Evolutionary conservation across 805 yeast genomes (phyloP), one percentile per base, ranked within the genome.

Genomic region (Lipomyces orientalis): DNA sequence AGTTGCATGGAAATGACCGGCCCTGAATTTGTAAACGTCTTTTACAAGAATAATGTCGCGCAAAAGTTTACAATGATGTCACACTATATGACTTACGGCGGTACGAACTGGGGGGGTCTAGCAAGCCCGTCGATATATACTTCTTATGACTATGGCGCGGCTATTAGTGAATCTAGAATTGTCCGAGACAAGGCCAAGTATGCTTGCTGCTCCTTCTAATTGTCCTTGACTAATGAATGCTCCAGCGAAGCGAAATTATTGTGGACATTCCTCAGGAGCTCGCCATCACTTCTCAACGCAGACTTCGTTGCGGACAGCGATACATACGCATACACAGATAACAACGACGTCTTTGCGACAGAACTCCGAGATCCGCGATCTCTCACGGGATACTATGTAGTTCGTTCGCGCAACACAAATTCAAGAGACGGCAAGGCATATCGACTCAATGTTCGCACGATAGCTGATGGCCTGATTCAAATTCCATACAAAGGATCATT

Each of bases 51-150:
- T 31, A 54, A 34, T 49, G 43, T 66, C 43, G 69, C 69, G 4
- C 67, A 63, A 25, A 66, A 66, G 49, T 58, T 64, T 35, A 66
- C 69, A 16, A 35, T 63, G 61, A 59, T 66, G 31, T 66, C 69
- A 52, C 61, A 54, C 12, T 59, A 66, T 35, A 64, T 66, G 66
- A 37, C 51, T n/a, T 54, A 49, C 9, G 69, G 69, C 16, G 69
- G 69, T 19, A 63, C 69, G n/a, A 66, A 64, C 35, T 66, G 69
- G 69, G 69, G 69, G 4, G 64, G 62, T 10, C 51, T 66, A 31
- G 69, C 64, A 3, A 52, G 64, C 4, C 67, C 69, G n/a, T 61
- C 46, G 3, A 64, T 63, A 10, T 66, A 66, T 43, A 35, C 69
- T 6, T 66, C 69, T 29, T 66, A 52, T 25, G 69, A 66, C 57